Conservation (phyloP, 257 asterid genomes). For the Ocimum tenuiflorum region DNA sequence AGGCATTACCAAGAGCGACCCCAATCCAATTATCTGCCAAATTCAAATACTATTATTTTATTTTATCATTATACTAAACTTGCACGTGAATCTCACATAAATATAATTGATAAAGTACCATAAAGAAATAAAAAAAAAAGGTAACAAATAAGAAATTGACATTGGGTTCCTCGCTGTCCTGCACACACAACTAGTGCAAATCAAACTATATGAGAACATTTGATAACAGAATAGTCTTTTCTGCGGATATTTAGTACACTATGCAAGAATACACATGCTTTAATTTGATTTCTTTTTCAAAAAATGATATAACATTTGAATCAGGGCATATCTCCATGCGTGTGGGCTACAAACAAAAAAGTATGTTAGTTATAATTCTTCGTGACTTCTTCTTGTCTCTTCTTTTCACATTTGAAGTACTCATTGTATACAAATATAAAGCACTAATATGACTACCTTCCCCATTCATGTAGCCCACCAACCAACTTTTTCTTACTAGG, state of each 20-base stretch:
- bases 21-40: slow-evolving; percentile 71
- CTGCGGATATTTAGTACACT: too few relatives aligned
- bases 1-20: slow-evolving; percentile 81
- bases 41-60: not conserved
- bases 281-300: not conserved
- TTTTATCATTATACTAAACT: too few relatives aligned
- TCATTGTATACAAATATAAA: not conserved
- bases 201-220: not conserved
- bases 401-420: not conserved
- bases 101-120: not conserved
- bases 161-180: not conserved
- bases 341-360: not conserved
- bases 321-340: not conserved
- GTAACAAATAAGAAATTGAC: not conserved
- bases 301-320: slow-evolving; percentile 11
- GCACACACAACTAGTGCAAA: slow-evolving; percentile 4
- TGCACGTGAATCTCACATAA: not conserved
- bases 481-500: not conserved
- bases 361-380: too few relatives aligned
- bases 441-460: not conserved
- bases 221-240: too few relatives aligned
- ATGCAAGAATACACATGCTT: not conserved
- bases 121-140: not conserved
- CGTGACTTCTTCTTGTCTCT: not conserved
- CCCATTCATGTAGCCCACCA: not conserved